Evolutionary conservation across 805 yeast genomes (phyloP).

Genomic region (Candida insectalens): DNA sequence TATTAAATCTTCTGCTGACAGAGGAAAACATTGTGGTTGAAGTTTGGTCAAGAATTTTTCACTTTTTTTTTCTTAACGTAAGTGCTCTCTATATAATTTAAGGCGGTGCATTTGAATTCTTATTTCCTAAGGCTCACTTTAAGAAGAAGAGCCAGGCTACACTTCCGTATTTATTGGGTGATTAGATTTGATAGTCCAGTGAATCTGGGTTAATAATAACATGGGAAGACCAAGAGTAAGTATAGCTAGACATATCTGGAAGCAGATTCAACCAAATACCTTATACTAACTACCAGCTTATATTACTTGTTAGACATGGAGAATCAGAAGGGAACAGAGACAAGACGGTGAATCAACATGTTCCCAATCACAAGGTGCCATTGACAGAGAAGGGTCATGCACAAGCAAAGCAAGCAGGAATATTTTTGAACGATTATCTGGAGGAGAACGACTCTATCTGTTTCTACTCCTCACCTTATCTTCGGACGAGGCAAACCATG

Average conservation of each 20-base stretch:
- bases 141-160: too few species aligned
- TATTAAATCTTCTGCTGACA: too few species aligned
- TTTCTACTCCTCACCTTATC: slow-evolving; percentile 81
- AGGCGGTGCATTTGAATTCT: too few species aligned
- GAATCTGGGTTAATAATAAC: too few species aligned
- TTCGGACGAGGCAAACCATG: slow-evolving; percentile 77
- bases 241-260: slow-evolving; percentile 6
- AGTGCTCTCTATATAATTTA: too few species aligned
- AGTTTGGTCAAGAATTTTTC: too few species aligned
- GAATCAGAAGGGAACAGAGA: slow-evolving; percentile 88
- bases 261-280: too few species aligned
- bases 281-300: slow-evolving; percentile 30
- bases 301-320: slow-evolving; percentile 81
- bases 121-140: too few species aligned
- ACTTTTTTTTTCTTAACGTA: too few species aligned
- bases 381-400: slow-evolving; percentile 62
- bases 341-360: slow-evolving; percentile 65
- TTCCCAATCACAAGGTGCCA: slow-evolving; percentile 74
- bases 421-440: slow-evolving; percentile 24
- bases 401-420: slow-evolving; percentile 57
- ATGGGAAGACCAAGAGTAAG: slow-evolving; percentile 35
- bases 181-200: too few species aligned
- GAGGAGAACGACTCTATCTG: slow-evolving; percentile 48
- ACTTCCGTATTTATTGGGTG: too few species aligned
- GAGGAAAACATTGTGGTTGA: too few species aligned